phyloP scores from a whole-genome alignment of 1,284 basidiomycete species.

The Pascua sp. region DNA sequence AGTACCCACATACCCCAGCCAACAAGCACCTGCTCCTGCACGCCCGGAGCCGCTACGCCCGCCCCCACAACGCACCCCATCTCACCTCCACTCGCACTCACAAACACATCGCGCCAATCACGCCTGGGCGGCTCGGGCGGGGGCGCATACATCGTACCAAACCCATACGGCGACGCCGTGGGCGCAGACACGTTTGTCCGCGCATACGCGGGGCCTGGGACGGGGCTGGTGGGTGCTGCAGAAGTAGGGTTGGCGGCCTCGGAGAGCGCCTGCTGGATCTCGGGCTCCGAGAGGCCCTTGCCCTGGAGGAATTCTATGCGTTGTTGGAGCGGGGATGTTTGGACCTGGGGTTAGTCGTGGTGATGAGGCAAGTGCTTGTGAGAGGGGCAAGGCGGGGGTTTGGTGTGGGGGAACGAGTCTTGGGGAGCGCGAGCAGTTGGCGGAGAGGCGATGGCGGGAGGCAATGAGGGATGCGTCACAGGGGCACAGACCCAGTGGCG shows the following conservation, averaged over 20 bases:
- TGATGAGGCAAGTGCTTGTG: neutral
- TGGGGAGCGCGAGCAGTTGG: no score
- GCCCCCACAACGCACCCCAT: no score
- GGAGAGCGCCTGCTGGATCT: conserved; percentile 83
- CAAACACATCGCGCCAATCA: conserved; percentile 96
- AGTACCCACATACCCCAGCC: no score
- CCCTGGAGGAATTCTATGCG: conserved; percentile 89
- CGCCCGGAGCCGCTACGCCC: no score
- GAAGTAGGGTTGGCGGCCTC: conserved; percentile 52
- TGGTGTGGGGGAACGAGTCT: no score
- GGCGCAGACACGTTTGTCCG: neutral
- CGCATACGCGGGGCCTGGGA: conserved; percentile 42
- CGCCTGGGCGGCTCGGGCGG: conserved; percentile 53
- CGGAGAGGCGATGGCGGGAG: no score
- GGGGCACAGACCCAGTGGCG: neutral
- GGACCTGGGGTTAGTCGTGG: conserved; percentile 39
- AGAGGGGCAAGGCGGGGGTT: neutral
- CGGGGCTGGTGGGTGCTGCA: conserved; percentile 15
- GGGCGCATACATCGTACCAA: conserved; percentile 14
- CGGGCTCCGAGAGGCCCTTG: conserved; percentile 77
- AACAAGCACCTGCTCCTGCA: no score
- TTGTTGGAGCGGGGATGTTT: conserved; percentile 72
- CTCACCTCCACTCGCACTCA: conserved; percentile 49
- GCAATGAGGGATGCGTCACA: no score
- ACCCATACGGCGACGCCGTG: conserved; percentile 45